Base-by-base conservation (phyloP, 31 red algal species). In the Asparagopsis taxiformis region DNA sequence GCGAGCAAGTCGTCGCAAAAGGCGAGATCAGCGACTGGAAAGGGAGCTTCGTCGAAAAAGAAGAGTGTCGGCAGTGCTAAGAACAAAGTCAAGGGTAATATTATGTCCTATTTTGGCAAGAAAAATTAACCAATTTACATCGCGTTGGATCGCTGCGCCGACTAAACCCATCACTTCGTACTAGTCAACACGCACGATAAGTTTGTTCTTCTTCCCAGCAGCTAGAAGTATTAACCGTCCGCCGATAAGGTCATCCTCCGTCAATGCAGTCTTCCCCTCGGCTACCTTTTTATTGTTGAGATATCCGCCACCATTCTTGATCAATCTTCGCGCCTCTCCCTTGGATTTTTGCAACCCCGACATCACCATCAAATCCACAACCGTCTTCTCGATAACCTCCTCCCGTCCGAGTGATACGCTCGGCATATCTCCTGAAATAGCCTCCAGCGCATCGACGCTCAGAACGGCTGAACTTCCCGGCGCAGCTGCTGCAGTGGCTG, bases 141-240 rank as follows among this genome's bases (percentile, higher is more conserved):
- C n/a, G 32, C 22, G 21, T 17, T 30, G 9, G 9, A 17, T 63
- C 16, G n/a, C 32, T 30, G 19, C 16, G 25, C n/a, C 59, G 8
- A 8, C n/a, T n/a, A 63, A 24, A 31, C n/a, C 26, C 39, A 41
- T 76, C 53, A 77, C 56, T 82, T n/a, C n/a, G n/a, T n/a, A n/a
- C n/a, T n/a, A n/a, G n/a, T n/a, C 51, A 51, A 96, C 86, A 7
- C 86, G 74, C 48, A 96, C 80, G 39, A 98, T 62, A 28, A 98
- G 70, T 54, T 98, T 98, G 53, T 94, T 91, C 64, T 99, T 99
- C 81, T 99, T 99, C 33, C 96, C 96, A 30, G 77, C 79, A 26
- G 50, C 91, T 30, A 99, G 68, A 37, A 99, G 56, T 13, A 94
- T 51, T 33, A 92, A 41, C 37, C 80, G 67, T 1, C 86, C 85